Evolutionary conservation across 768 basidiomycete species (phyloP).

Genomic region (Russula brevipes): DNA sequence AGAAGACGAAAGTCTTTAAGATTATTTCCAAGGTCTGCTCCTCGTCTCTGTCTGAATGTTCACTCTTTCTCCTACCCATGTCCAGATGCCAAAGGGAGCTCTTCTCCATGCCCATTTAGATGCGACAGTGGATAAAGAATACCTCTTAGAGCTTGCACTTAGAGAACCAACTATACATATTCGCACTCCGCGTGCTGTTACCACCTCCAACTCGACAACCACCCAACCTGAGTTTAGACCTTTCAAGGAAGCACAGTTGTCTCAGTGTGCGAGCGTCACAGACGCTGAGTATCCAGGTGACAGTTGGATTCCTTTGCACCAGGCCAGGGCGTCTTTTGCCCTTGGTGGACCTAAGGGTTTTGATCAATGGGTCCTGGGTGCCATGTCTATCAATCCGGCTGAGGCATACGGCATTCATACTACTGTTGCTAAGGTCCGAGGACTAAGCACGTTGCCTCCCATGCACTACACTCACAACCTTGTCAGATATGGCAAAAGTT

Average conservation of each 20-base stretch:
- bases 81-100: slow-evolving; percentile 76
- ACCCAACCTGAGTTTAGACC: slow-evolving; percentile 51
- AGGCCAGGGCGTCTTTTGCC: slow-evolving; percentile 50
- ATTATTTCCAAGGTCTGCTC: slow-evolving; percentile 52
- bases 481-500: slow-evolving; percentile 76
- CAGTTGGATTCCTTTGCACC: slow-evolving; percentile 51
- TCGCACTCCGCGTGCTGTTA: slow-evolving; percentile 39
- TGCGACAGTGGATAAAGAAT: slow-evolving; percentile 54
- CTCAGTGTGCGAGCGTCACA: slow-evolving; percentile 33
- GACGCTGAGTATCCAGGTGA: slow-evolving; percentile 40
- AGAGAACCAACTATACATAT: slow-evolving; percentile 59
- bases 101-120: slow-evolving; percentile 74
- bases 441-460: not conserved
- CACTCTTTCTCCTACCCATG: not conserved
- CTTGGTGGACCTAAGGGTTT: slow-evolving; percentile 63
- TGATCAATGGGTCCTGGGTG: slow-evolving; percentile 56
- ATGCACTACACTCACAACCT: not conserved
- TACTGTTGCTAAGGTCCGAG: slow-evolving; percentile 53
- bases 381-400: slow-evolving; percentile 61
- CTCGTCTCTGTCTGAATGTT: not conserved
- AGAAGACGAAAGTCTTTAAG: slow-evolving; percentile 56
- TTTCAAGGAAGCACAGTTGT: slow-evolving; percentile 36
- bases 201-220: slow-evolving; percentile 37
- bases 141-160: slow-evolving; percentile 51
- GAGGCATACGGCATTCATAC: slow-evolving; percentile 73